Conservation (phyloP, 495 filamentous ascomycete species). For the Penicillium turbatum region DNA sequence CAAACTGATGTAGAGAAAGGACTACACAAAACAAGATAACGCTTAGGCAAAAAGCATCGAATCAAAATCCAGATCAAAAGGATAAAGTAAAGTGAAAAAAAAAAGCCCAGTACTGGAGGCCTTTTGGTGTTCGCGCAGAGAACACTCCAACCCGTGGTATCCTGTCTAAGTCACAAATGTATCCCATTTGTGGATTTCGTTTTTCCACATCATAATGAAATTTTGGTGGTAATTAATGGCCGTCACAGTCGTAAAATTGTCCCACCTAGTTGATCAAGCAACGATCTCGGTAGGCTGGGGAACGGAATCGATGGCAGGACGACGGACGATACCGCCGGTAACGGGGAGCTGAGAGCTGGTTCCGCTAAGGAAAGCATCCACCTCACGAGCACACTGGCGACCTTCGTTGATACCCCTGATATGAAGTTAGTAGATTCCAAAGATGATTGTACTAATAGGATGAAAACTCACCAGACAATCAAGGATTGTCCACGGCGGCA, state of each 20-base stretch:
- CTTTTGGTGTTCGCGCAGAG: neutral
- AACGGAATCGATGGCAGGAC: constrained; percentile 55
- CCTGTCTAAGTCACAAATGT: constrained; percentile 2
- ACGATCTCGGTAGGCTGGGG: constrained; percentile 30
- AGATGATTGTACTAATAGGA: neutral
- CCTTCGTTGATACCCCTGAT: constrained; percentile 98
- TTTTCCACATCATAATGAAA: constrained; percentile 1
- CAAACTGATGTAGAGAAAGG: constrained; percentile 11
- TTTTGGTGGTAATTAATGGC: constrained; percentile 8
- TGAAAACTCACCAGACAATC: constrained; percentile 83
- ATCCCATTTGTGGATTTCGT: constrained; percentile 1
- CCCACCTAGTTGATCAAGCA: constrained; percentile 16
- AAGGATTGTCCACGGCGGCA: constrained; percentile 94
- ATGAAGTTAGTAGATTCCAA: constrained; percentile 11
- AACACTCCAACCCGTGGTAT: neutral
- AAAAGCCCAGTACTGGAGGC: constrained; percentile 1
- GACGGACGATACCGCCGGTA: constrained; percentile 91
- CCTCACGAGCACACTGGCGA: constrained; percentile 87
- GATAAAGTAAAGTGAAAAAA: neutral
- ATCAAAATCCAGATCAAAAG: constrained; percentile 10
- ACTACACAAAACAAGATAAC: constrained; percentile 17
- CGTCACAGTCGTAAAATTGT: constrained; percentile 12
- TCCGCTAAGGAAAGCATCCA: constrained; percentile 82
- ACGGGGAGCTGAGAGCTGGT: constrained; percentile 75
- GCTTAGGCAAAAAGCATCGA: constrained; percentile 2